phyloP scores from a whole-genome alignment of 371 early-diverging fungal species.

The Rhizopus stolonifer region DNA sequence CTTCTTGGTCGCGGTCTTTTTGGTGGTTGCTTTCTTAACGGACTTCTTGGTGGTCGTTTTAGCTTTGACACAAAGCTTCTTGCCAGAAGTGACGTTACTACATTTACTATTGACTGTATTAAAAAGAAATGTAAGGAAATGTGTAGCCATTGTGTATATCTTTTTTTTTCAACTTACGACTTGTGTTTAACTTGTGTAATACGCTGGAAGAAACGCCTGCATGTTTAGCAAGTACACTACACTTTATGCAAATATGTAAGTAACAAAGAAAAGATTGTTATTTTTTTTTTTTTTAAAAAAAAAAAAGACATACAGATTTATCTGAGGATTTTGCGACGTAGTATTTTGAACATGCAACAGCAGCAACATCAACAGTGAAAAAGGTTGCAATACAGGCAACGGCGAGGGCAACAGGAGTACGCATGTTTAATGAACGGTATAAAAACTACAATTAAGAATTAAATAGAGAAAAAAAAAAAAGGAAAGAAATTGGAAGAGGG shows the following conservation, averaged over 20 bases:
- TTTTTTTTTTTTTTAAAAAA: not conserved
- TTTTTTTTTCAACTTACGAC: conserved; percentile 6
- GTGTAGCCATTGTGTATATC: not conserved
- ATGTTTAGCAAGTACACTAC: conserved; percentile 14
- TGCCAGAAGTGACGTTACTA: conserved; percentile 23
- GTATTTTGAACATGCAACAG: conserved; percentile 17
- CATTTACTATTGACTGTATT: conserved; percentile 22
- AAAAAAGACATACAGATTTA: conserved; percentile 17
- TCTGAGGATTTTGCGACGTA: conserved; percentile 5
- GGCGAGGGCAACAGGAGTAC: conserved; percentile 21
- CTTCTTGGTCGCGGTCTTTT: conserved; percentile 7
- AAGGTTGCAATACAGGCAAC: conserved; percentile 22
- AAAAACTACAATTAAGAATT: not conserved
- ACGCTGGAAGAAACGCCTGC: conserved; percentile 1
- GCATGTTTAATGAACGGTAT: conserved; percentile 12
- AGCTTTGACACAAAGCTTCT: conserved; percentile 20
- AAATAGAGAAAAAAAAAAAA: conserved; percentile 1
- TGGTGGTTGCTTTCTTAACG: conserved; percentile 8
- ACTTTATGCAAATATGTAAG: conserved; percentile 11
- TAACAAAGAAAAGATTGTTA: not conserved
- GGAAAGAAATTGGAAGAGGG: not conserved
- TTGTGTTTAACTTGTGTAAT: conserved; percentile 11
- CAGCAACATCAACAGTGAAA: conserved; percentile 20
- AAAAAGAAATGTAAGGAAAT: conserved; percentile 5
- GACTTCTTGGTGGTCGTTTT: conserved; percentile 6